Conservation (phyloP, 495 filamentous ascomycete genomes). For the Penicillium lividum region DNA sequence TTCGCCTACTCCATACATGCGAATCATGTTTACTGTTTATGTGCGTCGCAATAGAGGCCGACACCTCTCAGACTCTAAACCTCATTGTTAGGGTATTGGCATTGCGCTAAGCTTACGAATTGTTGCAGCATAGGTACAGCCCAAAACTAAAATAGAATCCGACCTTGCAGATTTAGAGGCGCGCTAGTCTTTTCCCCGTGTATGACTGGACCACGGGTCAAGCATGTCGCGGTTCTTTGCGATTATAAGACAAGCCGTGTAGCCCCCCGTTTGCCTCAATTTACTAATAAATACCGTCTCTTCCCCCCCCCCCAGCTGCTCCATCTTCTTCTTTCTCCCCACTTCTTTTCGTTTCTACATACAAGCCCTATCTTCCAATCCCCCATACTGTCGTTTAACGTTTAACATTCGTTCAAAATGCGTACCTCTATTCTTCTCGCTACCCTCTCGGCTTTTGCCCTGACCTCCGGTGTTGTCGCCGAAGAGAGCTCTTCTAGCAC, state of each 20-base stretch:
- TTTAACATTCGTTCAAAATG: conserved; percentile 31
- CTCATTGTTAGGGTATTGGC: not conserved
- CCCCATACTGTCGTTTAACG: conserved; percentile 2
- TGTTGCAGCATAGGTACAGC: conserved; percentile 18
- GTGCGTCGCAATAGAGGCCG: conserved; percentile 3
- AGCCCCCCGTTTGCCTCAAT: conserved; percentile 3
- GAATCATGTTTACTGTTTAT: too few species aligned
- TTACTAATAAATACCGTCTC: not conserved
- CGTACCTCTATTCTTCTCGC: conserved; percentile 42
- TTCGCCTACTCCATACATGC: too few species aligned
- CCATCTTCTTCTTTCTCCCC: not conserved
- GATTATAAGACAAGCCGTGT: conserved; percentile 9
- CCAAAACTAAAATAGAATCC: conserved; percentile 30
- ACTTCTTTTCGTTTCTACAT: conserved; percentile 9
- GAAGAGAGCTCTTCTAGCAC: conserved; percentile 1
- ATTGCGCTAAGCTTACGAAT: conserved; percentile 20
- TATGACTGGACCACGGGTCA: conserved; percentile 16
- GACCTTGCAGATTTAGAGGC: conserved; percentile 28
- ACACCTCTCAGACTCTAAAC: not conserved
- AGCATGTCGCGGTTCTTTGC: conserved; percentile 4
- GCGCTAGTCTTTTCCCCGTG: conserved; percentile 15
- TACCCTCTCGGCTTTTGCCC: conserved; percentile 44
- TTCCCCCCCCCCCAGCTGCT: not conserved
- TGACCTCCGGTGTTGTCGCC: conserved; percentile 23
- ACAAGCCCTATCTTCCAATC: not conserved